These are phyloP conservation scores for Geranium incanum DNA, from an alignment of 441 rosid genomes.

Conservation along the genomic window DNA sequence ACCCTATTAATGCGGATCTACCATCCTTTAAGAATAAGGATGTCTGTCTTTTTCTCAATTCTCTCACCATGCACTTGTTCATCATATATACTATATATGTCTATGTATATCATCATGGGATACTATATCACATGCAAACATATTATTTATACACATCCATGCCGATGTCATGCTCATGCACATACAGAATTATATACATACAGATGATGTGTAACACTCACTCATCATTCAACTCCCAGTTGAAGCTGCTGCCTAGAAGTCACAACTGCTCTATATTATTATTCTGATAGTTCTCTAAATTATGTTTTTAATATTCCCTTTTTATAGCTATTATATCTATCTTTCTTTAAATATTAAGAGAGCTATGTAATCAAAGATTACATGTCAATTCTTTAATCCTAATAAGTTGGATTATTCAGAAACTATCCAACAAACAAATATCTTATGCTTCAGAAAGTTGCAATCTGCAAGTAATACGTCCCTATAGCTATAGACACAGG, in stretches of 20 bases:
- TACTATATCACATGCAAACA: too few species aligned
- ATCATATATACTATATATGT: neutral
- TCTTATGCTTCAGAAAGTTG: neutral
- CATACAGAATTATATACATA: neutral
- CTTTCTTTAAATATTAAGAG: neutral
- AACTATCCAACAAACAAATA: neutral
- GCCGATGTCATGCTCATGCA: neutral
- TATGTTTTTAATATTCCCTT: neutral
- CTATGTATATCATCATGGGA: too few species aligned
- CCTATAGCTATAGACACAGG: too few species aligned
- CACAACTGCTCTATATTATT: neutral
- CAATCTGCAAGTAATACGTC: too few species aligned
- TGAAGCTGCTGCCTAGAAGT: neutral
- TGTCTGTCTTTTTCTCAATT: slow-evolving; percentile 39
- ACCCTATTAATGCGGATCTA: slow-evolving; percentile 38
- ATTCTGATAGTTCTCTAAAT: neutral
- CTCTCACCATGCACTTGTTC: neutral
- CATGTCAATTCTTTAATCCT: neutral
- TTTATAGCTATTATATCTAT: too few species aligned
- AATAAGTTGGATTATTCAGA: neutral
- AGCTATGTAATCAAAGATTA: neutral
- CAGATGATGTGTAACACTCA: neutral
- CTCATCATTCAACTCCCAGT: neutral
- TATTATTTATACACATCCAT: neutral
- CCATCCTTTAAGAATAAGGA: slow-evolving; percentile 27